Percentiles rank a stretch among this genome's conserved stretches.
Conservation (phyloP, 2,329 filamentous ascomycete genomes). For the Fusarium sp. region DNA sequence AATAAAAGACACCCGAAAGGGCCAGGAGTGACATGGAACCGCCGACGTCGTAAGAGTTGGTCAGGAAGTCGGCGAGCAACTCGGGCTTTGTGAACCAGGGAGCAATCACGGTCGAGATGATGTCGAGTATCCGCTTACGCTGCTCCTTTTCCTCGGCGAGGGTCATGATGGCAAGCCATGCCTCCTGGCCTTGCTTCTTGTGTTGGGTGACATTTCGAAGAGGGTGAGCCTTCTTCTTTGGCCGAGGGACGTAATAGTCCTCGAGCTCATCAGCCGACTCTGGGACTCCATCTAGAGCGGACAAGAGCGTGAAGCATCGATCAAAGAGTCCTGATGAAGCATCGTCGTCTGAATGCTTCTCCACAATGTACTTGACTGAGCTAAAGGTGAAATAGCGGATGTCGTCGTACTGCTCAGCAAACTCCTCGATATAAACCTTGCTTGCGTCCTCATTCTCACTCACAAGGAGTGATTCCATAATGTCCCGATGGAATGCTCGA, state of each 20-base stretch:
- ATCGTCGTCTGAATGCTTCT: constrained; percentile 33
- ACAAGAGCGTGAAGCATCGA: constrained; percentile 71
- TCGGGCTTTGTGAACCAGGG: constrained; percentile 93
- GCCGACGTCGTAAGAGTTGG: constrained; percentile 89
- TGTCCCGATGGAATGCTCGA: constrained; percentile 70
- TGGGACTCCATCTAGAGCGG: constrained; percentile 77
- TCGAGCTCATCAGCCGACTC: constrained; percentile 73
- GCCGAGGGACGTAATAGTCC: constrained; percentile 74
- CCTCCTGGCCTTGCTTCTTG: constrained; percentile 84
- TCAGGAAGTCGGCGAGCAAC: constrained; percentile 93
- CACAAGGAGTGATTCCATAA: constrained; percentile 72
- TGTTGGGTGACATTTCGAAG: constrained; percentile 75
- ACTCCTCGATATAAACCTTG: constrained; percentile 81
- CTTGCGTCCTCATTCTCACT: constrained; percentile 70
- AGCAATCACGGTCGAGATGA: constrained; percentile 81
- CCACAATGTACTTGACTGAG: constrained; percentile 69
- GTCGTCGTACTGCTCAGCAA: constrained; percentile 83
- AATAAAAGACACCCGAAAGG: constrained; percentile 91
- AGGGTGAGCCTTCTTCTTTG: constrained; percentile 75
- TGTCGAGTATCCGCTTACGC: constrained; percentile 80
- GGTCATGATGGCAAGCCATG: constrained; percentile 84
- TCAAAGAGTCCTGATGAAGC: constrained; percentile 57
- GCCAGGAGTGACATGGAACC: constrained; percentile 90
- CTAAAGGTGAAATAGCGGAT: constrained; percentile 86
- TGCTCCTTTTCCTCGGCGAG: constrained; percentile 76